Conservation (phyloP, 129 eudicot genomes). For the Scalesia atractyloides region DNA sequence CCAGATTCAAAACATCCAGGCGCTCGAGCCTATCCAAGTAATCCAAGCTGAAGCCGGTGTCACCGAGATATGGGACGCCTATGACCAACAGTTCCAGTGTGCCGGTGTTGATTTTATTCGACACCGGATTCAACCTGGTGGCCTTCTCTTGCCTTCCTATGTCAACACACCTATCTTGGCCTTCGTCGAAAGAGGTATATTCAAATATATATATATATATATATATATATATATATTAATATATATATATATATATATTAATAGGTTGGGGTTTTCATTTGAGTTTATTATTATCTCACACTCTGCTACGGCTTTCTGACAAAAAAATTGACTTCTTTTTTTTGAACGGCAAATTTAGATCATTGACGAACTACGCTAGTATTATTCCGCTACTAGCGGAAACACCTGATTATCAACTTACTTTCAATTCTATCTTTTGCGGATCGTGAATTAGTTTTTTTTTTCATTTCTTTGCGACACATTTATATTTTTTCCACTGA, state of each 20-base stretch:
- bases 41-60: constrained; percentile 67
- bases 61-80: constrained; percentile 58
- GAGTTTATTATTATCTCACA: not conserved
- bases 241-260: not conserved
- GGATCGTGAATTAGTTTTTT: too few species aligned
- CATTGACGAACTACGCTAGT: too few species aligned
- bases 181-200: constrained; percentile 51
- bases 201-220: not conserved
- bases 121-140: constrained; percentile 45
- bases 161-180: constrained; percentile 51
- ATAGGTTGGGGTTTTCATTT: too few species aligned
- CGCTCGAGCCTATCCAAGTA: constrained; percentile 49
- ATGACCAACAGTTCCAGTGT: constrained; percentile 52
- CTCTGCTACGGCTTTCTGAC: too few species aligned
- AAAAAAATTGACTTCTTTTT: not conserved
- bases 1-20: constrained; percentile 43
- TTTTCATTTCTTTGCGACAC: too few species aligned
- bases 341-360: too few species aligned
- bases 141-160: constrained; percentile 65
- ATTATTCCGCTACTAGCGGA: too few species aligned
- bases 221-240: not conserved
- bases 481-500: too few species aligned
- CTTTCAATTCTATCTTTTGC: too few species aligned
- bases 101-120: constrained; percentile 60
- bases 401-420: too few species aligned